Evolutionary conservation across 2,329 filamentous ascomycete genomes (phyloP).

Genomic region (Sclerotinia nivalis): DNA sequence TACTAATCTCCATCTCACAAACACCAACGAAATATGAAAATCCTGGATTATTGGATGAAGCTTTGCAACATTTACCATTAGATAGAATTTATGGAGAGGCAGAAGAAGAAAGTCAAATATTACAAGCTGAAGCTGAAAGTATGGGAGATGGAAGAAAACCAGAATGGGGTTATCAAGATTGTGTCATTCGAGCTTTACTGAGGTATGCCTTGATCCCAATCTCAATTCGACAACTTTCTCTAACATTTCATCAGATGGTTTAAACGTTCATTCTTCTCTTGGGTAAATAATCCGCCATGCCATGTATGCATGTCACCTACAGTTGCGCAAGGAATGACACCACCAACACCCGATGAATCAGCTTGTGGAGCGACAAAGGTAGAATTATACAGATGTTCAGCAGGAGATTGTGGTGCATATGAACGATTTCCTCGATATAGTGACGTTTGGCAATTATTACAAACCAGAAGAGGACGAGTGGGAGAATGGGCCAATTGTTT

Average conservation of each 20-base stretch:
- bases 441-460: constrained; percentile 88
- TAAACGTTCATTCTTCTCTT: constrained; percentile 90
- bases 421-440: constrained; percentile 94
- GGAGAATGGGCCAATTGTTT: constrained; percentile 99
- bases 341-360: constrained; percentile 83
- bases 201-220: constrained; percentile 55
- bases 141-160: constrained; percentile 77
- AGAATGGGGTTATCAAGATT: constrained; percentile 97
- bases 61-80: constrained; percentile 79
- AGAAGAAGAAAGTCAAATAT: constrained; percentile 86
- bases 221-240: constrained; percentile 25
- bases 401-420: constrained; percentile 69
- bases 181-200: constrained; percentile 83
- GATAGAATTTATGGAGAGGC: constrained; percentile 92
- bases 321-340: constrained; percentile 77
- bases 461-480: constrained; percentile 80
- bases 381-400: constrained; percentile 87
- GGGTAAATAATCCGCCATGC: constrained; percentile 94
- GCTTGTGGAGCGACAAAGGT: constrained; percentile 85
- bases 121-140: constrained; percentile 84
- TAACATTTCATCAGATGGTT: constrained; percentile 72
- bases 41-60: constrained; percentile 89
- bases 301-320: constrained; percentile 80
- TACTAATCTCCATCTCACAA: constrained; percentile 80
- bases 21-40: constrained; percentile 96